Evolutionary conservation across 331 rosid species (phyloP).

Genomic region (Ulmus americana): DNA sequence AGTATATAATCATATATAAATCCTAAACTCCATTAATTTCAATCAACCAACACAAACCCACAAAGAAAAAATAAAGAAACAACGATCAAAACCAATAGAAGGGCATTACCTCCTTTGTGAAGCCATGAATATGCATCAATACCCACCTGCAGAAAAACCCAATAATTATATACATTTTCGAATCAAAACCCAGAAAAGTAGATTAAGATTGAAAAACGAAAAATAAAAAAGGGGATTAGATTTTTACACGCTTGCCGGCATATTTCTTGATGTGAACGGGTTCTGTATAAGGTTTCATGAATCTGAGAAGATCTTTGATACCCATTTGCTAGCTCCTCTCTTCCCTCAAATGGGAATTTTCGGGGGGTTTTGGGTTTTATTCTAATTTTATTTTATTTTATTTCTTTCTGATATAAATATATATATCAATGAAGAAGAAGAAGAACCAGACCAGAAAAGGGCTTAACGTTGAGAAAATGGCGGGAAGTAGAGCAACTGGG

Average conservation of each 20-base stretch:
- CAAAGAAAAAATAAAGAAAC: background rate
- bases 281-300: slow-evolving; percentile 71
- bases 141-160: slow-evolving; percentile 61
- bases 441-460: background rate
- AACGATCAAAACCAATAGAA: background rate
- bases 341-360: background rate
- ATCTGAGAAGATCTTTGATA: slow-evolving; percentile 89
- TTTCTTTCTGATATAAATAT: background rate
- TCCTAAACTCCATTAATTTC: background rate
- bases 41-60: slow-evolving; percentile 1
- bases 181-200: slow-evolving; percentile 5
- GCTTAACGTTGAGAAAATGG: slow-evolving; percentile 41
- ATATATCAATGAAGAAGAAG: background rate
- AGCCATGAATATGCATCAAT: slow-evolving; percentile 98
- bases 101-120: slow-evolving; percentile 71
- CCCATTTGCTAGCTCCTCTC: slow-evolving; percentile 46
- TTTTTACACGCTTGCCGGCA: slow-evolving; percentile 71
- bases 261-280: slow-evolving; percentile 62
- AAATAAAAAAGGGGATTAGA: background rate
- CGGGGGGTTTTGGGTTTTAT: slow-evolving; percentile 31
- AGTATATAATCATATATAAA: background rate
- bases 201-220: background rate
- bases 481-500: slow-evolving; percentile 49
- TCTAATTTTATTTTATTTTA: background rate
- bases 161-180: slow-evolving; percentile 3